These are phyloP conservation scores for Cicer cuneatum DNA, from an alignment of 306 rosid species.

Conservation along the genomic window DNA sequence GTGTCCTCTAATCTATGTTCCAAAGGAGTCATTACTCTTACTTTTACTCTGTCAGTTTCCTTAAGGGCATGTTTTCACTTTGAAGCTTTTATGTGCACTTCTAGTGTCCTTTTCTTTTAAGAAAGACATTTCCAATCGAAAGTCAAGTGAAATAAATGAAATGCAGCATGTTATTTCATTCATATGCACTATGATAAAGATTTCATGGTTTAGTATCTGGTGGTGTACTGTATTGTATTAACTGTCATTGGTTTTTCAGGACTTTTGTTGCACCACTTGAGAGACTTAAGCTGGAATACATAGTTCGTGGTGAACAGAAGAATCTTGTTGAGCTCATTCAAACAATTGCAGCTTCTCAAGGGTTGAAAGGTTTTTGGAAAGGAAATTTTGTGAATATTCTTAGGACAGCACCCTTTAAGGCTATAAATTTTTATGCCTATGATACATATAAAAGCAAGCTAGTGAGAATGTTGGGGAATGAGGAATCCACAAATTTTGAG, in stretches of 20 bases:
- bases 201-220: slow-evolving; percentile 30
- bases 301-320: slow-evolving; percentile 86
- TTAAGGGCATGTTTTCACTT: slow-evolving; percentile 5
- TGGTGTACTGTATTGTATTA: background rate
- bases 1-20: background rate
- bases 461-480: slow-evolving; percentile 62
- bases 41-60: background rate
- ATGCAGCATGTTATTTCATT: background rate
- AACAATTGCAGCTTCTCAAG: slow-evolving; percentile 81
- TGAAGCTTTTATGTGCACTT: background rate
- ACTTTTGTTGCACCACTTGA: slow-evolving; percentile 96
- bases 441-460: slow-evolving; percentile 82
- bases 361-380: slow-evolving; percentile 93
- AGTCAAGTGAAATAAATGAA: background rate
- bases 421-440: slow-evolving; percentile 85
- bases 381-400: slow-evolving; percentile 94
- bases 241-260: slow-evolving; percentile 53
- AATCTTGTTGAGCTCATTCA: slow-evolving; percentile 67
- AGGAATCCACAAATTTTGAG: slow-evolving; percentile 79
- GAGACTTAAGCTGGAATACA: slow-evolving; percentile 96
- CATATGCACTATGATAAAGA: slow-evolving; percentile 29
- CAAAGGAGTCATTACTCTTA: background rate
- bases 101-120: slow-evolving; percentile 1
- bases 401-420: slow-evolving; percentile 95
- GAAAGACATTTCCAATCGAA: background rate